Evolutionary conservation across 1,284 basidiomycete genomes (phyloP).

Genomic region (Neonothopanus nambi): DNA sequence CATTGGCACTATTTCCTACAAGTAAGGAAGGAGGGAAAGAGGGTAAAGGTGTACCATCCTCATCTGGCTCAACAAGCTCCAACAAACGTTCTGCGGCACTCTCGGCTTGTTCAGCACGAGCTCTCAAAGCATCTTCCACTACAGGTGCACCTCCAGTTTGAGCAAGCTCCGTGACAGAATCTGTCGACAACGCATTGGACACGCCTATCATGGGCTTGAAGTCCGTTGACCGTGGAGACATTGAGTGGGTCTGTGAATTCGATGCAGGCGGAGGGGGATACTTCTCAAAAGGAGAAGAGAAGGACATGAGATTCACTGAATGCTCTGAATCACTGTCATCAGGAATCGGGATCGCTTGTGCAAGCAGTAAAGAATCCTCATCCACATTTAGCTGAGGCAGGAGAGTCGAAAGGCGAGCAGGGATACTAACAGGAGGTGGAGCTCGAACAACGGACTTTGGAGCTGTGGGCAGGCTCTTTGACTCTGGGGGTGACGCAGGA

Average conservation of each 20-base stretch:
- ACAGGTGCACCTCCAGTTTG: slow-evolving; percentile 44
- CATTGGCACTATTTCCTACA: slow-evolving; percentile 38
- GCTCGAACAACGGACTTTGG: slow-evolving; percentile 22
- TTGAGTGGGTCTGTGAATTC: slow-evolving; percentile 38
- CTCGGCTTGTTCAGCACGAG: slow-evolving; percentile 85
- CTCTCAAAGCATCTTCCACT: slow-evolving; percentile 81
- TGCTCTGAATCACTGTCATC: slow-evolving; percentile 68
- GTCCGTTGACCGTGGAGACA: slow-evolving; percentile 54
- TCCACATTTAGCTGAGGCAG: slow-evolving; percentile 39
- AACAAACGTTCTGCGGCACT: slow-evolving; percentile 82
- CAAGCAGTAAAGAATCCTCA: slow-evolving; percentile 71
- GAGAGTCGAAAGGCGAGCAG: slow-evolving; percentile 36
- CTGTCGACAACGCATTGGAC: slow-evolving; percentile 59
- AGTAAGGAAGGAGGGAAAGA: slow-evolving; percentile 57
- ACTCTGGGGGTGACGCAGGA: slow-evolving; percentile 46
- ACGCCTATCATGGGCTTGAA: slow-evolving; percentile 45
- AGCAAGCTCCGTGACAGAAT: slow-evolving; percentile 44
- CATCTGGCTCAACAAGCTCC: slow-evolving; percentile 70
- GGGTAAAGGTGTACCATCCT: slow-evolving; percentile 52
- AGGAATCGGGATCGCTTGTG: slow-evolving; percentile 70
- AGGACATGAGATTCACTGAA: slow-evolving; percentile 65
- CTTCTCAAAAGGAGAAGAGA: slow-evolving; percentile 65
- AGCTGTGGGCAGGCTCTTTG: slow-evolving; percentile 17
- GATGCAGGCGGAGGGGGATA: slow-evolving; percentile 37
- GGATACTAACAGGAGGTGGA: slow-evolving; percentile 30